Evolutionary conservation across 805 yeast species (phyloP).

Genomic region (Monosporozyma unispora): DNA sequence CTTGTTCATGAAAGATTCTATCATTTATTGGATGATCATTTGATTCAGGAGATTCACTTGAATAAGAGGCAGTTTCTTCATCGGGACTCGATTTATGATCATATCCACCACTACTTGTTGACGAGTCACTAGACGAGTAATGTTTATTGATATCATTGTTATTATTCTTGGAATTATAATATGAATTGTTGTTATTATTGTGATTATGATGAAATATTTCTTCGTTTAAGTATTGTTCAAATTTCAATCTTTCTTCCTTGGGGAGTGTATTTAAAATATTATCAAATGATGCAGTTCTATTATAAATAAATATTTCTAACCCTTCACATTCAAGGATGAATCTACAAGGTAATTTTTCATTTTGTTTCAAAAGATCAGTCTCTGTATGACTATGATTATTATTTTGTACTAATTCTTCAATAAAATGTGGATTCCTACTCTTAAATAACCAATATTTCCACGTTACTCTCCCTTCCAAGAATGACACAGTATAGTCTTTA

Average conservation of each 20-base stretch:
- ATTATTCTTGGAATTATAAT: background rate
- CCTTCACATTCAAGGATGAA: constrained; percentile 60
- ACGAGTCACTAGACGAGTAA: constrained; percentile 5
- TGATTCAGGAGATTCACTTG: constrained; percentile 4
- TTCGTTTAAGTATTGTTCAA: constrained; percentile 16
- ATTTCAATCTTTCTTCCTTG: constrained; percentile 16
- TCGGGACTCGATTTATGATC: background rate
- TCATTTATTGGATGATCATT: constrained; percentile 10
- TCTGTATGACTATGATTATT: constrained; percentile 11
- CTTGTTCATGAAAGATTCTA: constrained; percentile 11
- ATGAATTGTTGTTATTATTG: background rate
- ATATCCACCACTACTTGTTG: background rate
- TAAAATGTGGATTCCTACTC: constrained; percentile 27
- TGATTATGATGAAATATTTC: constrained; percentile 6
- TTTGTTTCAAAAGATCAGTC: constrained; percentile 19
- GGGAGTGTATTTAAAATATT: constrained; percentile 37
- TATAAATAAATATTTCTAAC: constrained; percentile 72
- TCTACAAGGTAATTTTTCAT: constrained; percentile 46
- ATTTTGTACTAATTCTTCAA: constrained; percentile 9
- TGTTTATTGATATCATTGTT: background rate
- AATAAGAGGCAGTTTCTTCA: background rate
- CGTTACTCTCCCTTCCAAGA: constrained; percentile 64
- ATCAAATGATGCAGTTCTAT: constrained; percentile 71
- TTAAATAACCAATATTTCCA: constrained; percentile 84
- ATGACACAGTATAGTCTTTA: constrained; percentile 61